Percentiles rank a stretch among this genome's conserved stretches.
Conservation (phyloP, 768 basidiomycete species). For the Podaxis mareebaensis region DNA sequence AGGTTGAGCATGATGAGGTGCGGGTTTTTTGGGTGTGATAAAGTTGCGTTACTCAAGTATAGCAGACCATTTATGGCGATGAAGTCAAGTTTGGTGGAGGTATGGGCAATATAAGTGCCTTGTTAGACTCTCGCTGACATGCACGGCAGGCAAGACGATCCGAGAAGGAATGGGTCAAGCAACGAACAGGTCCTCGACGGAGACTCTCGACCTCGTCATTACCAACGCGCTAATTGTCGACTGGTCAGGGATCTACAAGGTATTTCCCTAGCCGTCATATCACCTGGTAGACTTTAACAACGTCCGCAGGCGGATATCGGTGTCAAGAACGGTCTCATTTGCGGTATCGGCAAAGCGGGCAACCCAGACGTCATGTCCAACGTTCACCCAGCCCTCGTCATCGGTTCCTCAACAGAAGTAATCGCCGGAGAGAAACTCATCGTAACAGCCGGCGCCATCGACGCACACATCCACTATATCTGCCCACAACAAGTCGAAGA, state of each 20-base stretch:
- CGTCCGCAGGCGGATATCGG: slow-evolving; percentile 86
- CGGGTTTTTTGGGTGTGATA: slow-evolving; percentile 13
- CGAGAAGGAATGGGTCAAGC: slow-evolving; percentile 98
- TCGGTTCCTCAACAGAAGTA: slow-evolving; percentile 93
- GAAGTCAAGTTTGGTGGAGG: slow-evolving; percentile 99
- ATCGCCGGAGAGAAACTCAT: slow-evolving; percentile 96
- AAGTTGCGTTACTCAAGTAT: not conserved
- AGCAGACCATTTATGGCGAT: slow-evolving; percentile 85
- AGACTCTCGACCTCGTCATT: slow-evolving; percentile 88
- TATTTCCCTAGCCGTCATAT: slow-evolving; percentile 23
- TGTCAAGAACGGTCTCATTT: slow-evolving; percentile 78
- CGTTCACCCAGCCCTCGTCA: slow-evolving; percentile 68
- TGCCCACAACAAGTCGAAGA: slow-evolving; percentile 92
- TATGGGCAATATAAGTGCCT: slow-evolving; percentile 25
- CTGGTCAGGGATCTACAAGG: slow-evolving; percentile 96
- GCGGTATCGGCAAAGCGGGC: slow-evolving; percentile 94
- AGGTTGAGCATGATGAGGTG: slow-evolving; percentile 86
- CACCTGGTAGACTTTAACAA: not conserved
- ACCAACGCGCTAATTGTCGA: slow-evolving; percentile 95
- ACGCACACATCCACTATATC: slow-evolving; percentile 93
- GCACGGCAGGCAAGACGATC: slow-evolving; percentile 75
- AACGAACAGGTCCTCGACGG: slow-evolving; percentile 62
- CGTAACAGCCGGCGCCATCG: slow-evolving; percentile 90
- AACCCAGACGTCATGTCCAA: slow-evolving; percentile 92
- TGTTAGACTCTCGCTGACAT: slow-evolving; percentile 12